Evolutionary conservation across 768 basidiomycete species (phyloP).

Genomic region (Sutorius australiensis): DNA sequence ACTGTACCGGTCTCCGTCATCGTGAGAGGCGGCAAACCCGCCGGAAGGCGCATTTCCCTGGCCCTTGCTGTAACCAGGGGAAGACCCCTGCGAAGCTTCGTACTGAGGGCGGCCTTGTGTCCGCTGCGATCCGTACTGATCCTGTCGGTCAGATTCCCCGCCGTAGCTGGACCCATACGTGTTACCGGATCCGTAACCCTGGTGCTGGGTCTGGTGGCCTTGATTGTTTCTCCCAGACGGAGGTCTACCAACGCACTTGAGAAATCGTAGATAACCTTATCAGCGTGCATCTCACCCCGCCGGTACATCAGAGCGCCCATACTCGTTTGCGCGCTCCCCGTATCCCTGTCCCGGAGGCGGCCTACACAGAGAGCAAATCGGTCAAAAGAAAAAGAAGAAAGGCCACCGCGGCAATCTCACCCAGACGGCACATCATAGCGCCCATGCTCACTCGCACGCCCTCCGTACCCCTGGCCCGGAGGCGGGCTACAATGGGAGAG

Average conservation of each 20-base stretch:
- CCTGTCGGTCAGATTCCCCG: constrained; percentile 2
- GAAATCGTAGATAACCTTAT: not conserved
- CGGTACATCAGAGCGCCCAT: constrained; percentile 11
- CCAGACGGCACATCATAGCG: constrained; percentile 11
- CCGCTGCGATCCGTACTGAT: constrained; percentile 9
- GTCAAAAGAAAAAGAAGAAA: not conserved
- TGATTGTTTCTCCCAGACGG: constrained; percentile 6
- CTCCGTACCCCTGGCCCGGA: not conserved
- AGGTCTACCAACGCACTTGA: constrained; percentile 6
- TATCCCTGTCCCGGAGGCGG: constrained; percentile 6
- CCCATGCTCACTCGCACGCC: not conserved
- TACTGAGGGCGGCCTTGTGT: constrained; percentile 10
- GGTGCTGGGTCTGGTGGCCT: not conserved
- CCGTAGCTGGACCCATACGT: not conserved
- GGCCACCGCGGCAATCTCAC: constrained; percentile 1
- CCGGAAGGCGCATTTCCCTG: constrained; percentile 15
- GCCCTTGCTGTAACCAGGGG: not conserved
- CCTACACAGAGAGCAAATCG: not conserved
- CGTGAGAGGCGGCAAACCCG: constrained; percentile 12
- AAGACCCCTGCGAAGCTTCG: constrained; percentile 1
- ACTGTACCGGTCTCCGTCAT: constrained; percentile 5
- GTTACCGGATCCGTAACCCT: constrained; percentile 6
- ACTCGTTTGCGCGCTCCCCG: not conserved
- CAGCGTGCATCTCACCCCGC: constrained; percentile 6
- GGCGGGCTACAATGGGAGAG: constrained; percentile 6